Conservation (phyloP, 345 rosid species). For the Brassica incana region DNA sequence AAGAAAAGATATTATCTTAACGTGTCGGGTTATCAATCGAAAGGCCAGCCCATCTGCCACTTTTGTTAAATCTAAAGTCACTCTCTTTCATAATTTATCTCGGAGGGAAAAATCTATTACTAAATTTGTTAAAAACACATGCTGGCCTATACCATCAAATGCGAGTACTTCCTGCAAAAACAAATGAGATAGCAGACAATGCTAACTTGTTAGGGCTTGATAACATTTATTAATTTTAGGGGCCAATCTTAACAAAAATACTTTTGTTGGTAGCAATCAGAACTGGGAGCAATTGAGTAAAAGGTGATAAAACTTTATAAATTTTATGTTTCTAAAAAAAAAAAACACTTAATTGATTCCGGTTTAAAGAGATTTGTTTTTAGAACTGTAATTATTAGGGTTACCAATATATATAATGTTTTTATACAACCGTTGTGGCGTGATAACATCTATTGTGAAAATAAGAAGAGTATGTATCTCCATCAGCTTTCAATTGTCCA, state of each 20-base stretch:
- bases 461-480: neutral
- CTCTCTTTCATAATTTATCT: neutral
- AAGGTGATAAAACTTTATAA: neutral
- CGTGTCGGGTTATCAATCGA: slow-evolving; percentile 5
- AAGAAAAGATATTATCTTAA: neutral
- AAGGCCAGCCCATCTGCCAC: neutral
- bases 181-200: neutral
- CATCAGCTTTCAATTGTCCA: neutral
- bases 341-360: neutral
- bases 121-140: neutral
- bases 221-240: neutral
- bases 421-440: neutral
- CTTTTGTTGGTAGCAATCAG: neutral
- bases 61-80: neutral
- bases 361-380: neutral
- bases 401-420: neutral
- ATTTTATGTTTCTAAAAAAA: no score
- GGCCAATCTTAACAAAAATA: neutral
- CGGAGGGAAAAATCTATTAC: neutral
- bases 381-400: neutral
- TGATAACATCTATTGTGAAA: neutral
- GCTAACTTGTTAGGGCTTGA: neutral
- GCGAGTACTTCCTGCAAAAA: neutral
- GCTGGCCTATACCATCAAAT: neutral
- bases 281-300: neutral